Evolutionary conservation across 768 basidiomycete species (phyloP), one percentile per base, ranked within the genome.

Genomic region (Boletus barrowsii): DNA sequence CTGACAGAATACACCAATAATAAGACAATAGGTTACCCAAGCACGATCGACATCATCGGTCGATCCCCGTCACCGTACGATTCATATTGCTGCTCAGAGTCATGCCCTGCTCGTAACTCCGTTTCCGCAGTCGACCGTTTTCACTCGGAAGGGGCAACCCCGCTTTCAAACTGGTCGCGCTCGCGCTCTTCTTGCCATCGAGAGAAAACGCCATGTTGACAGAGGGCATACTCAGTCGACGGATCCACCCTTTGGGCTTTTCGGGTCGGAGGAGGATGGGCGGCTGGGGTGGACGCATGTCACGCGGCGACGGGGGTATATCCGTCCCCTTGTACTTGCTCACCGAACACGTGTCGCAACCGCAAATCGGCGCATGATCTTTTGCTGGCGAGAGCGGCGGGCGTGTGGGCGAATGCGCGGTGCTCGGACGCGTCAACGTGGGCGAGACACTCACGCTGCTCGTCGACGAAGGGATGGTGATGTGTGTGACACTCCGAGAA

Each of bases 151-250:
- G 62, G 47, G 67, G 51, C 30, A 69, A 36, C n/a, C 61, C 62
- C 53, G 61, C 49, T 35, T 58, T 72, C 58, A 78, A 66, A 49
- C 72, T 72, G 26, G 74, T 70, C 39, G 72, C 69, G 54, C 81
- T 82, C 32, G 70, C 68, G 20, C 77, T 83, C 72, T 75, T 82
- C 72, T 76, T 81, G 29, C 72, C 77, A 60, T 87, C 86, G 24
- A 80, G 70, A 7, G 77, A 79, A 63, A 89, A 84, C 35, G 83
- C 80, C 43, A 76, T 76, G 41, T 80, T 80, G n/a, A 80, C 73
- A 5, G 76, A 78, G 1, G 88, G 88, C 86, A 90, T 88, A 60
- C 89, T 90, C 54, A 91, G 66, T 51, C 88, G 75, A 20, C 88
- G 74, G 57, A 90, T 87, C 89, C 89, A 90, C 0, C 86, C 81